Evolutionary conservation across 345 rosid genomes (phyloP).

Genomic region (Melaleuca alternifolia): DNA sequence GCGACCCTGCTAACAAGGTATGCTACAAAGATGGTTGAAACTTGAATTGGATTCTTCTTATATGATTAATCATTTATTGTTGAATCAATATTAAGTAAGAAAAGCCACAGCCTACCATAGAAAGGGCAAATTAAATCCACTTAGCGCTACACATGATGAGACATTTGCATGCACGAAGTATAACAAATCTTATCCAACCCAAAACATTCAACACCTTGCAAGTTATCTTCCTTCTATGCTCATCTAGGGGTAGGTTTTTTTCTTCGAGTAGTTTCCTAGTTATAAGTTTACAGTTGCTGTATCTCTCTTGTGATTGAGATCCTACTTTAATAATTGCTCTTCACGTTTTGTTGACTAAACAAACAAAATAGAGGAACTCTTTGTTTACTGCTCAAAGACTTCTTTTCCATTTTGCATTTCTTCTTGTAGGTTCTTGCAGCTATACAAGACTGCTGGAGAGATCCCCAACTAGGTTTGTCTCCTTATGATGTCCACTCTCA

Average conservation of each 20-base stretch:
- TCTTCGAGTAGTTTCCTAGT: background rate
- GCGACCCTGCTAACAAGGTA: conserved; percentile 78
- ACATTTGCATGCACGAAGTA: background rate
- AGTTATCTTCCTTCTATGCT: background rate
- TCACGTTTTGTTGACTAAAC: background rate
- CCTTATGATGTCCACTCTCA: conserved; percentile 80
- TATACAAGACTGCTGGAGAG: conserved; percentile 85
- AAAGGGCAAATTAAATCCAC: background rate
- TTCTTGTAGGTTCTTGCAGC: conserved; percentile 57
- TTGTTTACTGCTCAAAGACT: background rate
- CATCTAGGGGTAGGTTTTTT: background rate
- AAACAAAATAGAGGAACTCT: background rate
- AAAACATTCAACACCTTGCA: background rate
- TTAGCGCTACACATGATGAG: background rate
- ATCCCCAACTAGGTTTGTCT: conserved; percentile 57
- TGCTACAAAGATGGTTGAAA: background rate
- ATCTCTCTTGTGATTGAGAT: background rate
- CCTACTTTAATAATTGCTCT: background rate
- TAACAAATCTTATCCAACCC: background rate
- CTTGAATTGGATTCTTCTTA: background rate
- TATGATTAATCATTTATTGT: background rate
- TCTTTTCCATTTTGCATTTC: background rate
- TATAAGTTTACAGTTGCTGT: background rate
- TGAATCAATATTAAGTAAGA: background rate
- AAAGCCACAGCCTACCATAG: background rate